Percentiles rank a stretch among this genome's conserved stretches.
Conservation (phyloP, 1,139 yeast species). For the Nakaseomyces uthaithaninus region DNA sequence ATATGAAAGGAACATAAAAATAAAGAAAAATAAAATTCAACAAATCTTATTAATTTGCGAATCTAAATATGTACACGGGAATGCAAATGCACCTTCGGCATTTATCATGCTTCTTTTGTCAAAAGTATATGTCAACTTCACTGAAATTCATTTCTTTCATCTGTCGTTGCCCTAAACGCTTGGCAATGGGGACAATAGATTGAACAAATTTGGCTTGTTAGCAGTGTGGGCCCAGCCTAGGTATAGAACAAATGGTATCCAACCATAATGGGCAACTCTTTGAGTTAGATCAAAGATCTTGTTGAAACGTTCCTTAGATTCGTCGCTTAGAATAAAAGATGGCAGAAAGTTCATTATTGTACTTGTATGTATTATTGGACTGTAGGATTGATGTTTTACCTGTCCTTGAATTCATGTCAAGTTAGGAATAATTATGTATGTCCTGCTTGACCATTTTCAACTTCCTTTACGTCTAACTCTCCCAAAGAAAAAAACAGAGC, state of each 20-base stretch:
- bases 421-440: too few relatives aligned
- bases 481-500: neutral
- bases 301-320: constrained; percentile 79
- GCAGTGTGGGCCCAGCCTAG: constrained; percentile 86
- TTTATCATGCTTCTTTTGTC: too few relatives aligned
- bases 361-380: constrained; percentile 6
- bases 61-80: constrained; percentile 4
- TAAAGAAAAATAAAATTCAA: neutral
- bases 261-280: constrained; percentile 88
- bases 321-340: constrained; percentile 41
- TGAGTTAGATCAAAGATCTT: constrained; percentile 77
- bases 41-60: too few relatives aligned
- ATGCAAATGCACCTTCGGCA: too few relatives aligned
- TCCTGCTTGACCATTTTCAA: too few relatives aligned
- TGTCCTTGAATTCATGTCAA: neutral
- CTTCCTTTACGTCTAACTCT: neutral
- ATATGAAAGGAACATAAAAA: neutral
- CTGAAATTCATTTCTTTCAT: too few relatives aligned
- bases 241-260: constrained; percentile 90
- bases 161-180: constrained; percentile 45
- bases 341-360: constrained; percentile 27
- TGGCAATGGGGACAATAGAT: constrained; percentile 47
- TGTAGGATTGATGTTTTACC: neutral
- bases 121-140: too few relatives aligned
- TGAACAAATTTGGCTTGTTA: constrained; percentile 73